Evolutionary conservation across 2,329 filamentous ascomycete genomes (phyloP), one percentile per base, ranked within the genome.

Genomic region (Arthrobotrys entomopaga): DNA sequence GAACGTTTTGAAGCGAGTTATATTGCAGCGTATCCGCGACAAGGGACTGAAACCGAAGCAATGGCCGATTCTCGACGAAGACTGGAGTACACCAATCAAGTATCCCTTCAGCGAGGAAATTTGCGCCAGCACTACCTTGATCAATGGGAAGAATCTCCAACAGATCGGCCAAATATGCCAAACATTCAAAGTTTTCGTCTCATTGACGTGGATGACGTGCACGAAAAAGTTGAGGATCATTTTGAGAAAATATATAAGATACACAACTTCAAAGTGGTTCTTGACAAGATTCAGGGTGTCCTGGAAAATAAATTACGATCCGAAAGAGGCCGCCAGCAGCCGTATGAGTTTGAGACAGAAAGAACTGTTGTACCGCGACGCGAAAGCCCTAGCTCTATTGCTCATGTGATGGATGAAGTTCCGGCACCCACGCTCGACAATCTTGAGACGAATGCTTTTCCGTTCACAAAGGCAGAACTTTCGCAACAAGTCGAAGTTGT

Each of bases 381-480:
- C 1, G 34, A 63, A 20, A 63, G 38, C 6, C 20, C 43, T 1
- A 50, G 40, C 2, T 42, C 49, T 10, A 34, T 66, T 15, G 67
- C 46, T 4, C 38, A 73, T 20, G 15, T 73, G 22, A 65, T 72
- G 67, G 48, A 60, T 10, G 42, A 50, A 3, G n/a, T 65, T 20
- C 34, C 20, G 15, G 46, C 49, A 3, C 42, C 61, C 11, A 15
- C 15, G 15, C 48, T 26, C n/a, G 29, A 42, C 24, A 20, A 11
- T 43, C 6, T 38, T 13, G 19, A 19, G 4, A 57, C n/a, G 3
- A 24, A 40, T 43, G 19, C 16, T 4, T 16, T 13, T 2, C 13
- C 19, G 10, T 19, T 60, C 0, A 57, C 67, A 10, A 73, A 73
- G 49, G 38, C 24, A 1, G 40, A 54, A 13, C 42, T 73, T 5